Base-by-base conservation (phyloP, 1,284 basidiomycete genomes). In the Cryptococcus wingfieldii region DNA sequence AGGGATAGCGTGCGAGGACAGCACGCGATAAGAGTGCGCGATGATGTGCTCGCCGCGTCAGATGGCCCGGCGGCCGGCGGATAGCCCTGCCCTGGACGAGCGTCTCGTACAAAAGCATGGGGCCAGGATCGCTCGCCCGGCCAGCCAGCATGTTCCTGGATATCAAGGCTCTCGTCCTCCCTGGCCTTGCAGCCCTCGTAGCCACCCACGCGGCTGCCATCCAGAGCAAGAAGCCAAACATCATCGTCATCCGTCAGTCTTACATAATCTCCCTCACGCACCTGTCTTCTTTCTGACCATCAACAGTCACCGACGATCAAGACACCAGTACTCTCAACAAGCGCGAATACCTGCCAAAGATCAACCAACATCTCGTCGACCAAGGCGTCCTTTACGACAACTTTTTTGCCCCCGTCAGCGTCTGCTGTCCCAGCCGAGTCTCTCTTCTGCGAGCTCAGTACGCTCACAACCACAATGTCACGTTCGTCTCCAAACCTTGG, bases 391-490 rank as follows among this genome's bases (percentile, higher is more conserved):
- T 46, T 16, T 67, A 66, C 48, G 55, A 60, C 39, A 65, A 68
- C 55, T 71, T 68, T 53, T 69, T 66, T 46, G 57, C 63, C 0
- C 67, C 67, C 5, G 64, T 66, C 13, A 63, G 64, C 0, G 54
- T 72, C 8, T 72, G 70, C 55, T 72, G 70, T 43, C 70, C 70
- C 0, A 66, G 65, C 1, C 64, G 68, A 2, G 63, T 67, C 5
- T 61, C 59, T 18, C 62, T 72, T 8, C 56, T 70, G 3, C 59
- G 68, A 8, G 60, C 66, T 3, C 68, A 70, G 49, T 61, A 65
- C 38, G 66, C 70, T 4, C 70, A 72, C 59, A 68, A 67, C 59
- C 68, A 68, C 54, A 72, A 70, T 56, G 59, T 70, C 44, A 70
- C 70, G 2, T 66, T 58, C 25, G 70, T 72, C 2, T 45, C 55